Percentiles rank a stretch among this genome's conserved stretches.
Conservation (phyloP, 192 early-diverging fungal genomes). For the Coemansia sp. region DNA sequence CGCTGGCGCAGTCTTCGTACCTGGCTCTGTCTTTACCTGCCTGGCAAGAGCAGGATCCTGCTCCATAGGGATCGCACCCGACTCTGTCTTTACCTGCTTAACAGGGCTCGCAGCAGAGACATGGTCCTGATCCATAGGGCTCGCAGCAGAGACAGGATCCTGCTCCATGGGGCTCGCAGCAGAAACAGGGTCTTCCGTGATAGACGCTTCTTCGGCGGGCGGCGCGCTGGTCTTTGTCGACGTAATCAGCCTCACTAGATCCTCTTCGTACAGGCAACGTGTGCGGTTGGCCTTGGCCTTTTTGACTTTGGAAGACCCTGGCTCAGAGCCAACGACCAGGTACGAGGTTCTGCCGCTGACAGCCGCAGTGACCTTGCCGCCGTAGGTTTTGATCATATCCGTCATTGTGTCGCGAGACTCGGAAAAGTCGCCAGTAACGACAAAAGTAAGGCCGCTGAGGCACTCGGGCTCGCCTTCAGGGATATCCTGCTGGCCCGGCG, state of each 20-base stretch:
- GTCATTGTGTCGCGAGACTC: conserved; percentile 66
- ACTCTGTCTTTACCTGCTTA: too few relatives aligned
- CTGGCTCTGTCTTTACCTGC: too few relatives aligned
- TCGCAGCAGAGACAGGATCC: too few relatives aligned
- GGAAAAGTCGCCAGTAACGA: conserved; percentile 85
- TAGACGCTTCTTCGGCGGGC: neutral
- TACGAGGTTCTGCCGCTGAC: conserved; percentile 81
- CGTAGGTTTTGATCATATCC: conserved; percentile 84
- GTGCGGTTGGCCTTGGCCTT: conserved; percentile 68
- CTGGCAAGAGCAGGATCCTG: too few relatives aligned
- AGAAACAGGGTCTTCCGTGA: too few relatives aligned
- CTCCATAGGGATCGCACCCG: too few relatives aligned
- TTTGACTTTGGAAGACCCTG: conserved; percentile 76
- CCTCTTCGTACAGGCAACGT: conserved; percentile 76
- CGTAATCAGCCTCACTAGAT: conserved; percentile 72
- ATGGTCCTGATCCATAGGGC: neutral
- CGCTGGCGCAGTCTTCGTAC: conserved; percentile 12
- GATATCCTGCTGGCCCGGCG: conserved; percentile 61
- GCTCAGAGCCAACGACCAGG: conserved; percentile 79
- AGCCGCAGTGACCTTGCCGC: conserved; percentile 68
- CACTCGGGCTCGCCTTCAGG: conserved; percentile 72
- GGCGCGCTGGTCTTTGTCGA: conserved; percentile 23
- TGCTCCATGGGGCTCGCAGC: neutral
- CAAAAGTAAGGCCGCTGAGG: conserved; percentile 71
- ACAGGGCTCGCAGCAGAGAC: neutral